Evolutionary conservation across 1,284 basidiomycete species (phyloP).

Genomic region (Ceratobasidium papillatum): DNA sequence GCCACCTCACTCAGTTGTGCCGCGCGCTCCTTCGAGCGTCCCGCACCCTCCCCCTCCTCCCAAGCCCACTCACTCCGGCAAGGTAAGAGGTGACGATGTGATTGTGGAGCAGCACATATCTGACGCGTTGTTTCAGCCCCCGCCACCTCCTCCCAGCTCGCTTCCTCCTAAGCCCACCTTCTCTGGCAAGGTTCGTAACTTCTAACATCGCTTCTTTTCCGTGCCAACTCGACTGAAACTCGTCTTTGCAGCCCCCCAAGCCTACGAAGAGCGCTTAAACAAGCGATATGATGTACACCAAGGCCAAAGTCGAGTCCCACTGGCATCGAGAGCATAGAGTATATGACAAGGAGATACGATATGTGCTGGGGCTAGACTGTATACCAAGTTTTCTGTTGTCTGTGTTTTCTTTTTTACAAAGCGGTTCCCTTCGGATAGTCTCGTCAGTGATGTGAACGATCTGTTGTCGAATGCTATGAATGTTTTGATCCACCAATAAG

Average conservation of each 20-base stretch:
- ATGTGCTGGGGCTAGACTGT: background rate
- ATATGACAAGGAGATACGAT: background rate
- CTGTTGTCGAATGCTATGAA: too few relatives aligned
- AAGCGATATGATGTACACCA: too few relatives aligned
- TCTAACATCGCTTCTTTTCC: background rate
- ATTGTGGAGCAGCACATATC: background rate
- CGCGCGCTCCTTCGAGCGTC: background rate
- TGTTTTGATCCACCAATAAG: too few relatives aligned
- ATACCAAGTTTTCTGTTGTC: background rate
- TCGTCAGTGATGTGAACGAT: too few relatives aligned
- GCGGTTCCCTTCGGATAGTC: too few relatives aligned
- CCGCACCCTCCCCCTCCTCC: background rate
- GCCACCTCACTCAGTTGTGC: background rate
- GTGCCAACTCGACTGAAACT: background rate
- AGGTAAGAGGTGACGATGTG: constrained; percentile 4
- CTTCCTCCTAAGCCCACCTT: constrained; percentile 29
- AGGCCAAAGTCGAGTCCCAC: background rate
- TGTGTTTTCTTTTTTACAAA: too few relatives aligned
- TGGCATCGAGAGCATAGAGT: background rate
- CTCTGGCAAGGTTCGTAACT: constrained; percentile 8
- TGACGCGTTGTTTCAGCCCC: background rate
- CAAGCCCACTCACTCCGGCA: constrained; percentile 21
- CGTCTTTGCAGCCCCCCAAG: background rate
- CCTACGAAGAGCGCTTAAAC: background rate
- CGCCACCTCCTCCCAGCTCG: constrained; percentile 14